Evolutionary conservation across 306 rosid genomes (phyloP).

Genomic region (Cucurbita ficifolia): DNA sequence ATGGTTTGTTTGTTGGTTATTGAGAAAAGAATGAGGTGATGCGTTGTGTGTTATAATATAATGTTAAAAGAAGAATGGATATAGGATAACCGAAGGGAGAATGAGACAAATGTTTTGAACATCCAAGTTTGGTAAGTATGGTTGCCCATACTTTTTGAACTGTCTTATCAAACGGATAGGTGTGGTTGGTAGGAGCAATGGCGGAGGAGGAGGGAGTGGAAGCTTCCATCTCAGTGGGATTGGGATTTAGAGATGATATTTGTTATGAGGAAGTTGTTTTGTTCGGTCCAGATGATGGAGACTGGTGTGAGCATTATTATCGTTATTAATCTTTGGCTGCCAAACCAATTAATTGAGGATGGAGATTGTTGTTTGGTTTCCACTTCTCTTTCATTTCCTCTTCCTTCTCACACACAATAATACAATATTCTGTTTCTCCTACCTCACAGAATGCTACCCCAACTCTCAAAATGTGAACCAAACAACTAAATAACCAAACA

Average conservation of each 20-base stretch:
- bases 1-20: background rate
- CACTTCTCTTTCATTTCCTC: conserved; percentile 5
- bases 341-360: background rate
- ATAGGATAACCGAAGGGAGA: background rate
- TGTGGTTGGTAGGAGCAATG: background rate
- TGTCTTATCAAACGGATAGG: background rate
- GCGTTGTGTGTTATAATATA: no score
- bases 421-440: conserved; percentile 21
- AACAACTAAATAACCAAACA: no score
- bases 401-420: conserved; percentile 41
- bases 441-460: conserved; percentile 38
- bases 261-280: no score
- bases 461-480: conserved; percentile 27
- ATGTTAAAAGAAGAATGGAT: background rate
- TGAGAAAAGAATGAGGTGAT: background rate
- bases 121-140: background rate
- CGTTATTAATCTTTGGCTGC: background rate
- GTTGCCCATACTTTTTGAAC: background rate
- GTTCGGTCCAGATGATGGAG: background rate
- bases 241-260: background rate
- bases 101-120: background rate
- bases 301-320: background rate
- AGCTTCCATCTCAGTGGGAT: background rate
- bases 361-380: background rate
- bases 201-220: no score